Conservation (phyloP, 2,329 filamentous ascomycete species). For the Aschersonia sp. region DNA sequence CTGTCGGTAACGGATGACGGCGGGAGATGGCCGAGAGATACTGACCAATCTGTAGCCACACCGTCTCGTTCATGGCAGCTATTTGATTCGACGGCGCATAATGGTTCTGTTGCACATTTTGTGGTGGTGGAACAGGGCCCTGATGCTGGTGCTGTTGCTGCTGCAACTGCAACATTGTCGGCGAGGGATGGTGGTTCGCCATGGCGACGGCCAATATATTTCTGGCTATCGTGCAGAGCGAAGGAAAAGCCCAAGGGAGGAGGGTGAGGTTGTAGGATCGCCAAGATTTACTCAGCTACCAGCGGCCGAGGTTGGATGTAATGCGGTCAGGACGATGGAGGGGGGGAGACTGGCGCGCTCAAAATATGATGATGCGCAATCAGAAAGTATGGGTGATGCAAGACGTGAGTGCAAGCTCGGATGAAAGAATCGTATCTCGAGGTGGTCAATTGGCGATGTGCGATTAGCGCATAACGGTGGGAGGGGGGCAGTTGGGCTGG, state of each 20-base stretch:
- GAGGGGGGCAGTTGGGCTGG: not conserved
- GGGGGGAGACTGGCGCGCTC: no score
- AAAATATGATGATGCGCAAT: not conserved
- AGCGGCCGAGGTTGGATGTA: not conserved
- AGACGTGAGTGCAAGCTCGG: not conserved
- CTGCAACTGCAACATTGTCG: constrained; percentile 56
- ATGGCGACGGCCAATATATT: constrained; percentile 25
- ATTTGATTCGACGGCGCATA: constrained; percentile 61
- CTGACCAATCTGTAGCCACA: constrained; percentile 90
- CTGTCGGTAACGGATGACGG: not conserved
- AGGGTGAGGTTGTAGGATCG: not conserved
- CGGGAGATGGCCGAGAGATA: constrained; percentile 4
- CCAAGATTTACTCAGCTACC: not conserved
- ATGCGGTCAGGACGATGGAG: not conserved
- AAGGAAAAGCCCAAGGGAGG: not conserved
- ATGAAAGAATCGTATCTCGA: not conserved
- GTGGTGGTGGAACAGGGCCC: constrained; percentile 40
- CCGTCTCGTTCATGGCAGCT: constrained; percentile 63
- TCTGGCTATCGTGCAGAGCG: not conserved
- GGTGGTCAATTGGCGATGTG: not conserved
- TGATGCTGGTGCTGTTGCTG: constrained; percentile 31
- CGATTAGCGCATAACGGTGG: not conserved
- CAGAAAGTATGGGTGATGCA: not conserved
- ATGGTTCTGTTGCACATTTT: constrained; percentile 40
- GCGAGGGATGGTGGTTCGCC: constrained; percentile 70